phyloP scores from a whole-genome alignment of 179 eudicot species.

The Corrigiola litoralis region DNA sequence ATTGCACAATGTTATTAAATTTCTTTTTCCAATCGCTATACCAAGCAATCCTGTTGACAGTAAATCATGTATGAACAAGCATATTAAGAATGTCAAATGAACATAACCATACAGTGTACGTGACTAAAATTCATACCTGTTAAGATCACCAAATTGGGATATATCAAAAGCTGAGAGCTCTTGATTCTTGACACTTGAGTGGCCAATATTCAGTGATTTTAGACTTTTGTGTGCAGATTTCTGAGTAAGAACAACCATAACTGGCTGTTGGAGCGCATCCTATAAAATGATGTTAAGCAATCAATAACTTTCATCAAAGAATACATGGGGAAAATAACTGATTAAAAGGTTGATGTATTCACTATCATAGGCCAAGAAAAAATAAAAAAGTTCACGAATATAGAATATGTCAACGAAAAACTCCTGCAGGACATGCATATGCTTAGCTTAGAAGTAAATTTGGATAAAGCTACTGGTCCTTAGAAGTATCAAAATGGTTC shows the following conservation, averaged over 20 bases:
- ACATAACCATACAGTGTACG: slow-evolving; percentile 1
- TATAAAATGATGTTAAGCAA: slow-evolving; percentile 16
- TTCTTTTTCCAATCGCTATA: slow-evolving; percentile 51
- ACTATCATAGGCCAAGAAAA: too few species aligned
- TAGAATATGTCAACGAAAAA: too few species aligned
- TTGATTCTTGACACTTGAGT: slow-evolving; percentile 31
- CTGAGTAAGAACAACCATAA: slow-evolving; percentile 54
- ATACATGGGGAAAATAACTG: background rate
- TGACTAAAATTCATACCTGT: slow-evolving; percentile 41
- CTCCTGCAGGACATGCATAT: too few species aligned
- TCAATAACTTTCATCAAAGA: background rate
- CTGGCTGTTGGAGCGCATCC: slow-evolving; percentile 81
- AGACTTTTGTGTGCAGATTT: slow-evolving; percentile 39
- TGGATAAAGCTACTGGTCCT: too few species aligned
- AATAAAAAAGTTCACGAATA: too few species aligned
- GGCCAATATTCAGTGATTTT: slow-evolving; percentile 25
- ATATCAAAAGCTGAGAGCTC: slow-evolving; percentile 40
- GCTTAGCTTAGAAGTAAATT: too few species aligned
- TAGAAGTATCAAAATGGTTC: too few species aligned
- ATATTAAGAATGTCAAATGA: background rate
- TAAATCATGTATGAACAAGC: slow-evolving; percentile 6
- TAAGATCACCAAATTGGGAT: slow-evolving; percentile 28
- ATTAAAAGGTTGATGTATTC: background rate
- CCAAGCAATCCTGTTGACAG: slow-evolving; percentile 51
- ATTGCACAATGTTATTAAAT: slow-evolving; percentile 32